Evolutionary conservation across 1,139 yeast species (phyloP).

Genomic region (Kodamaea sp.): DNA sequence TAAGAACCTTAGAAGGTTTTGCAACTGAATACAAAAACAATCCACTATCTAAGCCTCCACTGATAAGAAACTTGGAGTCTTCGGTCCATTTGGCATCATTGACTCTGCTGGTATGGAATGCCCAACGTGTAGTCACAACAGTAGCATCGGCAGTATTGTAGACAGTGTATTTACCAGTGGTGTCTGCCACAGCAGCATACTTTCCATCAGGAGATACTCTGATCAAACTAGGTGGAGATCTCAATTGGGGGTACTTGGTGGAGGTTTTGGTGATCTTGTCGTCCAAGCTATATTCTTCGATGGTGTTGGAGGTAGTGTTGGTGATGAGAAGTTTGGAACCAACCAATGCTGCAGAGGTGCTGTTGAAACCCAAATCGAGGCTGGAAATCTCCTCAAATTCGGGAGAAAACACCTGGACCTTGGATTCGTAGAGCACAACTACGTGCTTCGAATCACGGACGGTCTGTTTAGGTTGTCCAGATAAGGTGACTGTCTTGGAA

Average conservation of each 20-base stretch:
- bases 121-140: slow-evolving; percentile 88
- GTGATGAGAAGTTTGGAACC: slow-evolving; percentile 51
- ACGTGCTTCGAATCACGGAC: slow-evolving; percentile 27
- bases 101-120: slow-evolving; percentile 85
- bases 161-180: slow-evolving; percentile 77
- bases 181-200: slow-evolving; percentile 82
- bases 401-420: slow-evolving; percentile 35
- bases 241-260: slow-evolving; percentile 44
- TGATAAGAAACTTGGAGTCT: slow-evolving; percentile 70
- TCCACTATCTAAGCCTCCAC: slow-evolving; percentile 84
- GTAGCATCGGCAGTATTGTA: slow-evolving; percentile 57
- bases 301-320: slow-evolving; percentile 42
- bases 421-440: slow-evolving; percentile 52
- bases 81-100: slow-evolving; percentile 76
- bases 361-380: slow-evolving; percentile 33
- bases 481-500: slow-evolving; percentile 33
- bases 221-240: slow-evolving; percentile 63
- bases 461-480: slow-evolving; percentile 67
- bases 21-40: slow-evolving; percentile 77
- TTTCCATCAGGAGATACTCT: slow-evolving; percentile 71
- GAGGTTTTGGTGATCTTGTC: slow-evolving; percentile 14
- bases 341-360: slow-evolving; percentile 36
- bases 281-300: slow-evolving; percentile 27
- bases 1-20: slow-evolving; percentile 75
- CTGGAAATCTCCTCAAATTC: slow-evolving; percentile 21